A percentile compares a stretch with the other conserved stretches of the same genome.
Conservation (phyloP, 106 monocot genomes). For the Iris macrosiphon region DNA sequence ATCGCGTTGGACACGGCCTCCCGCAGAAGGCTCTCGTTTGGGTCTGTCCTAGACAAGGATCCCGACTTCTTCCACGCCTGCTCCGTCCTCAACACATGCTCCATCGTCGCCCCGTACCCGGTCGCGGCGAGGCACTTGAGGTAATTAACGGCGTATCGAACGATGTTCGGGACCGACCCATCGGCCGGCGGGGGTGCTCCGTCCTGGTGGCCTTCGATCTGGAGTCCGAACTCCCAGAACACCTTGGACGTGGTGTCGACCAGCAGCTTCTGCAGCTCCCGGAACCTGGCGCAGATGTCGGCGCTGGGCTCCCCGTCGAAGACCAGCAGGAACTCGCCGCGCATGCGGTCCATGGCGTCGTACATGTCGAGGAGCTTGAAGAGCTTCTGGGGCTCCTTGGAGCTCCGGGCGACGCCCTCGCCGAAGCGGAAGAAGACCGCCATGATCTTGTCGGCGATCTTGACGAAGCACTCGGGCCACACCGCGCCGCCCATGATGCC, state of each 20-base stretch:
- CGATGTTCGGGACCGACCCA: conserved; percentile 32
- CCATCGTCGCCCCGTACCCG: conserved; percentile 27
- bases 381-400: conserved; percentile 45
- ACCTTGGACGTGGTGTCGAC: conserved; percentile 32
- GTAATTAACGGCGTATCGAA: conserved; percentile 40
- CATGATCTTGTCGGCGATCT: conserved; percentile 50
- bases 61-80: conserved; percentile 34
- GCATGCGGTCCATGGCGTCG: conserved; percentile 14
- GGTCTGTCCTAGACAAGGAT: conserved; percentile 5
- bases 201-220: conserved; percentile 23
- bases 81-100: conserved; percentile 32
- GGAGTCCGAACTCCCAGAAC: conserved; percentile 33
- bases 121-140: conserved; percentile 29
- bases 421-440: conserved; percentile 61
- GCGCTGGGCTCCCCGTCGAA: conserved; percentile 33
- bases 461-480: conserved; percentile 49
- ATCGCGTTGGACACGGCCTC: conserved; percentile 20
- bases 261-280: conserved; percentile 47
- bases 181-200: conserved; percentile 13
- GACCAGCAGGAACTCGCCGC: conserved; percentile 7
- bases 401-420: conserved; percentile 47
- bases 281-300: conserved; percentile 28
- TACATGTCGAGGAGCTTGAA: conserved; percentile 62
- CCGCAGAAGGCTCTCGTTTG: conserved; percentile 14
- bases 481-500: conserved; percentile 29